Evolutionary conservation across 805 yeast species (phyloP), one percentile per base, ranked within the genome.

Genomic region (Metschnikowia baotianmanensis): DNA sequence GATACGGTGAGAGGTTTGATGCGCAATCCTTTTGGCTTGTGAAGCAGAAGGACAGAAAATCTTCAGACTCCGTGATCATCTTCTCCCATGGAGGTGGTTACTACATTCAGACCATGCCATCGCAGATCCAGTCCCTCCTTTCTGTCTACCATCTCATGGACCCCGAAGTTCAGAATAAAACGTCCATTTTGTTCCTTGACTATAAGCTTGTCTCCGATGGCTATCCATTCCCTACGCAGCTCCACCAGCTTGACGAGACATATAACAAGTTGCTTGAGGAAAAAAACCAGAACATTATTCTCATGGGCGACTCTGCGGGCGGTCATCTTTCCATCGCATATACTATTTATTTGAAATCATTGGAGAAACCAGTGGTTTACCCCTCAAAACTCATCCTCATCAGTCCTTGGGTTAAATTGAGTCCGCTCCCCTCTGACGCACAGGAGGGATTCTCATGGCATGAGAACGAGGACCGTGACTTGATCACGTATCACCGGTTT

Each of bases 231-330:
- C 72, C 72, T 1, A 37, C 48, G 13, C 74, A 66, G 45, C 40
- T 63, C 12, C 43, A 48, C 28, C 65, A 69, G 32, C 50, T 65
- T 23, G 53, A 55, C 23, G 55, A 47, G 1, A 57, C 65, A 3
- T 64, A 67, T 45, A 35, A 31, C 18, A 33, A 36, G 31, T 47
- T 51, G 12, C 39, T 57, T 19, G 32, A 37, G 0, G 61, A 52
- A 11, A 59, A 62, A 1, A 47, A 50, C 36, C 39, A 48, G 12
- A 65, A 67, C 34, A 53, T 69, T 13, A 55, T 57, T 10, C 50
- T 69, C 5, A 46, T 69, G 48, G 74, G 74, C 3, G 74, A 69
- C 46, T 67, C 72, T 1, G 73, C 73, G 8, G 74, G 74, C 20
- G 73, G 69, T 1, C 59, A 68, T 46, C 57, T 69, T 44, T 50